Base-by-base conservation (phyloP, 208 protist genomes). In the Strigomonas culicis region DNA sequence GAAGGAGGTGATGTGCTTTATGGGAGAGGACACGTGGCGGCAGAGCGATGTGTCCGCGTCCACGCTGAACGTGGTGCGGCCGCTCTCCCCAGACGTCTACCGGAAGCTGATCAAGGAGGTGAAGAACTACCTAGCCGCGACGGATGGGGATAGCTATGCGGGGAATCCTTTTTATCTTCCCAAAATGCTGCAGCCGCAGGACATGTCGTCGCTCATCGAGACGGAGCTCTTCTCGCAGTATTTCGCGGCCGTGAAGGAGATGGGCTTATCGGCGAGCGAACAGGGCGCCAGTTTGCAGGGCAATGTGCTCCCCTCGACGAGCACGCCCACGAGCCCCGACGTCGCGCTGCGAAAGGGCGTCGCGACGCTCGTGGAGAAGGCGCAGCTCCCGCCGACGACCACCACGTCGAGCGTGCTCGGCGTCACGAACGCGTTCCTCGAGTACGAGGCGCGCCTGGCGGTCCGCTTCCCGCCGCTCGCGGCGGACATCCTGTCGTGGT, bases 131-230 rank as follows among this genome's bases (percentile, higher is more conserved):
- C 52, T 94, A 34, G 13, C 32, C 1, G 25, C 27, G 21, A 55
- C 50, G 3, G 51, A 31, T 19, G 44, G n/a, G 6, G 31, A 19
- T 3, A 36, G 10, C 36, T 46, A 30, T 27, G 36, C 59, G 25
- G 85, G 92, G 59, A 95, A 95, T 59, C 88, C 88, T 0, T 95
- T 95, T 34, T 86, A 90, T 49, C 52, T 75, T 3, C 51, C 74
- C 24, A 63, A 79, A 31, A 79, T 95, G 77, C 59, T 90, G 13
- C 49, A 77, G 59, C 79, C 78, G n/a, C 79, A 86, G 61, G 84
- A 95, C 65, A 83, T 73, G 13, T 72, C 80, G 6, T 66, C 50
- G 41, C 61, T 75, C 47, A 59, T 90, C 27, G 62, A 82, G 44
- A 94, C 82, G 22, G 72, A 87, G 64, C 63, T 71, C 10, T 84